Evolutionary conservation across 176 grass and related monocot species (phyloP).

Genomic region (Carex pumila): DNA sequence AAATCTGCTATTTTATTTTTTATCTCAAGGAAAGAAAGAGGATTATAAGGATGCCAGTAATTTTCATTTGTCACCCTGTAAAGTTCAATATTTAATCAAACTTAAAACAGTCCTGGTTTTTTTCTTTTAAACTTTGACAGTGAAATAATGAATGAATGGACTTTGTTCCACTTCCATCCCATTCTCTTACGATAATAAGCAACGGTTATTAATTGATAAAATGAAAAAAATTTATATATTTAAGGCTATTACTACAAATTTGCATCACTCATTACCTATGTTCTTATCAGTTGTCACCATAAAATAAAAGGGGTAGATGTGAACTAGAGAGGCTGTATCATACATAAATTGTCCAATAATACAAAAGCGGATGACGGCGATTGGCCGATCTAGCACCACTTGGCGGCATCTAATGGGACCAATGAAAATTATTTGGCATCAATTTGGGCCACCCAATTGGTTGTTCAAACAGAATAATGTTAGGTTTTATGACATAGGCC

Average conservation of each 20-base stretch:
- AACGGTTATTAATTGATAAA: background rate
- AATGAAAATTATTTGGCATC: slow-evolving; percentile 2
- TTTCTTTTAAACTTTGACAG: background rate
- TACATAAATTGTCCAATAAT: background rate
- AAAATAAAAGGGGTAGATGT: background rate
- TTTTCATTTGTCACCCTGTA: background rate
- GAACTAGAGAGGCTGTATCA: background rate
- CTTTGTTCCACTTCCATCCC: background rate
- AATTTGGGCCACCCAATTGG: slow-evolving; percentile 19
- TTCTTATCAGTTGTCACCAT: slow-evolving; percentile 19
- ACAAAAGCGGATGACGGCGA: background rate
- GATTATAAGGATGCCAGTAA: background rate
- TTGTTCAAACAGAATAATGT: slow-evolving; percentile 20
- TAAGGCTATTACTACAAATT: background rate
- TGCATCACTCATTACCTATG: background rate
- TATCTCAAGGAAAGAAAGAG: background rate
- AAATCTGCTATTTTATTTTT: background rate
- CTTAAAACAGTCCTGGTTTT: background rate
- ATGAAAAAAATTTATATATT: background rate
- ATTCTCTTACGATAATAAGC: background rate
- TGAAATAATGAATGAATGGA: background rate
- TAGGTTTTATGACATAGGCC: slow-evolving; percentile 21
- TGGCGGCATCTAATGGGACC: slow-evolving; percentile 6
- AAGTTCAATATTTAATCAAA: background rate
- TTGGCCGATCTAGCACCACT: slow-evolving; percentile 6